Base-by-base conservation (phyloP, 805 yeast genomes). In the Saccharomycopsis sp. region DNA sequence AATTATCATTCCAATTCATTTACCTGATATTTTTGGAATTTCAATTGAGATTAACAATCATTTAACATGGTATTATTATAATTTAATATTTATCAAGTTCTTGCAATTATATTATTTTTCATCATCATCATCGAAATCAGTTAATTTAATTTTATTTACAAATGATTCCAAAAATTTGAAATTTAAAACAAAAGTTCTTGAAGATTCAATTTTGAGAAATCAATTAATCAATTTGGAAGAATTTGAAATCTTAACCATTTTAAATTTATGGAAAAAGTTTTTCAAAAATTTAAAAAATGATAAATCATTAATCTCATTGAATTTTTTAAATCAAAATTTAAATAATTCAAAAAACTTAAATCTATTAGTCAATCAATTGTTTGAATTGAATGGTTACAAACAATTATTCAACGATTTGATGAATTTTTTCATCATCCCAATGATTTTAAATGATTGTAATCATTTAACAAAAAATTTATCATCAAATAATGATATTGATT, bases 171-270 rank as follows among this genome's bases (percentile, higher is more conserved):
- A 36, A 10, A 15, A 28, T 15, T 25, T 45, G 12, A 25, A 29
- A 6, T 37, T 39, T 17, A 33, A 36, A 35, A 41, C 42, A 18
- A 35, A 41, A 25, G 51, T 60, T 20, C 43, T 60, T 20, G 50
- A 53, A 20, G 62, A 58, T 36, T 51, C 55, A 23, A 59, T 57
- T 31, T 62, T 61, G 34, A 57, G 81, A 25, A 69, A 71, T 51
- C 83, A 76, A 54, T 50, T 66, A 25, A 52, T 76, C 23, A 64
- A 73, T 58, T 59, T 76, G 28, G 64, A 64, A 40, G 80, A 76
- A 52, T 76, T 74, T 64, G 75, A 74, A 38, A 62, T 78, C 9
- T 63, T 64, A 45, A 64, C 70, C 38, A 64, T 72, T n/a, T 65
- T 73, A 10, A 63, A 72, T 3, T 47, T 59, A 10, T 51, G 67